A percentile compares a stretch with the other conserved stretches of the same genome.
Evolutionary conservation across 805 yeast genomes (phyloP).

Genomic region (Metahyphopichia silvanorum): DNA sequence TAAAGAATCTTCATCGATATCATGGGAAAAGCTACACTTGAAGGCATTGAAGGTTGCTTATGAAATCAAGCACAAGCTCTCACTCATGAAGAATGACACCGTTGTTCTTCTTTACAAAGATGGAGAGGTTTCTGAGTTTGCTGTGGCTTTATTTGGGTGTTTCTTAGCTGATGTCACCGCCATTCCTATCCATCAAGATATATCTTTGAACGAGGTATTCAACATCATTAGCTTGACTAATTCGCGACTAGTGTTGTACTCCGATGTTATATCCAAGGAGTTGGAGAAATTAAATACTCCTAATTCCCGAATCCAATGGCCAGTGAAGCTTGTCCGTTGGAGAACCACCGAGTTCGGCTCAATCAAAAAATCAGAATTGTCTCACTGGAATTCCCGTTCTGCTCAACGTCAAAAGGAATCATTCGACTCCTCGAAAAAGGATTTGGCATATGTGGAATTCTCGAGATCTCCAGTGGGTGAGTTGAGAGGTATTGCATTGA

Average conservation of each 20-base stretch:
- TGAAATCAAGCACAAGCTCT: conserved; percentile 68
- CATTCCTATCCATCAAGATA: conserved; percentile 81
- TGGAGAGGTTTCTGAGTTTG: conserved; percentile 79
- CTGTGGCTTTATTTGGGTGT: conserved; percentile 85
- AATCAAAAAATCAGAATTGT: conserved; percentile 35
- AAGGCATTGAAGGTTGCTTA: conserved; percentile 87
- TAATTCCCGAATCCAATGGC: conserved; percentile 57
- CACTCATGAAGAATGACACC: conserved; percentile 76
- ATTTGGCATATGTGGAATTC: conserved; percentile 90
- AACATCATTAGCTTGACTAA: conserved; percentile 72
- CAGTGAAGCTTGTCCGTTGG: conserved; percentile 70
- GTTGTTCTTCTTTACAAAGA: conserved; percentile 83
- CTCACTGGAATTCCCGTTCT: conserved; percentile 18
- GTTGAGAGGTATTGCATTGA: conserved; percentile 86
- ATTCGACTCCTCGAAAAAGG: conserved; percentile 25
- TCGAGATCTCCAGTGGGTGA: conserved; percentile 89
- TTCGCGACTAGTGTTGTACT: conserved; percentile 73
- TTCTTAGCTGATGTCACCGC: conserved; percentile 93
- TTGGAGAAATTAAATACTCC: conserved; percentile 56
- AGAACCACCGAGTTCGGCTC: conserved; percentile 85
- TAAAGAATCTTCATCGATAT: conserved; percentile 68
- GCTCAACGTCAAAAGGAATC: conserved; percentile 8
- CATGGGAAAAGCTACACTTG: conserved; percentile 87
- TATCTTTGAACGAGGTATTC: conserved; percentile 64
- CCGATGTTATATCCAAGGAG: conserved; percentile 74